Evolutionary conservation across 345 rosid species (phyloP), one percentile per base, ranked within the genome.

Genomic region (Populus nigra): DNA sequence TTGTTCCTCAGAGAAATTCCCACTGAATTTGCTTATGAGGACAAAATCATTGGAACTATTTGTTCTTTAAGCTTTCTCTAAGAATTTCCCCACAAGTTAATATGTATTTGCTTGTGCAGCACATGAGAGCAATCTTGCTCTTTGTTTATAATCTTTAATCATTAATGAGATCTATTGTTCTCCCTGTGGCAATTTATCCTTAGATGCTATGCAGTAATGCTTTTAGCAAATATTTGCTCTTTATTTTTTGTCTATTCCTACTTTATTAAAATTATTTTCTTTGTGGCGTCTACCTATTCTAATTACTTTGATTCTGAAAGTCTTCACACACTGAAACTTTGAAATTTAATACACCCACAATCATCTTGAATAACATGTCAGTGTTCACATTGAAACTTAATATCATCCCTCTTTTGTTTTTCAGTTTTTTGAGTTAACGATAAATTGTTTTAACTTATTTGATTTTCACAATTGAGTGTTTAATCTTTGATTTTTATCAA

Each of bases 11-110:
- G 25, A 65, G 57, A 41, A 23, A 29, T 71, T 66, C 49, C 49
- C n/a, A 29, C 49, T 39, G 5, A 41, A 35, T 27, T 63, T 65
- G 35, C 38, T 49, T 66, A 38, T 12, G 47, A 50, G 23, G 41
- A 35, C 69, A 71, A n/a, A 33, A 68, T 66, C 20, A 23, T 72
- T 62, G 45, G 66, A 72, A 81, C 16, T 66, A 76, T 65, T 47
- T 39, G 38, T 22, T 45, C 57, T 33, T 23, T 25, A 13, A 66
- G 59, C n/a, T 53, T 53, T 53, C 10, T 53, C 9, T 20, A 53
- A 53, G 59, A 53, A 43, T 50, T 23, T 33, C 68, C 12, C 35
- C 5, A 65, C 59, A 41, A 17, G 27, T 27, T 27, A 47, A 43
- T 16, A 65, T 27, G 63, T 17, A 63, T 74, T 29, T 63, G 17